These are phyloP conservation scores for Erodium trifolium DNA, from an alignment of 441 rosid species.

Conservation along the genomic window DNA sequence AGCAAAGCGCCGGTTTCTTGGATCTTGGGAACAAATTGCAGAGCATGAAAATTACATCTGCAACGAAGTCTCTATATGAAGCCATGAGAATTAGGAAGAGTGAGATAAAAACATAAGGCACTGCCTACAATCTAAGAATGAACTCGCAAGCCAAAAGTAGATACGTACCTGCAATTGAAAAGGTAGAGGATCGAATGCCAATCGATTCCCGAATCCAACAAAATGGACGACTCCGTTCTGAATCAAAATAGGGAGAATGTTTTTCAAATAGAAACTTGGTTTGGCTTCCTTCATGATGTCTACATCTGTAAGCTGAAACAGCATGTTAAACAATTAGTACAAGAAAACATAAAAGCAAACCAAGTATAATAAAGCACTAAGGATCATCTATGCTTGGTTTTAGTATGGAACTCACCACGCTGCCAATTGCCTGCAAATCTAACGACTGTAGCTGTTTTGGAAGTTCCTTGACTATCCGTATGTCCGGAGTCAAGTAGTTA, in stretches of 20 bases:
- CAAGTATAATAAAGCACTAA: too few relatives aligned
- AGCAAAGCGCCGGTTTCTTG: slow-evolving; percentile 80
- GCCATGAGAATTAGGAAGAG: slow-evolving; percentile 34
- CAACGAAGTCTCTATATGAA: slow-evolving; percentile 90
- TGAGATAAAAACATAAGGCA: neutral
- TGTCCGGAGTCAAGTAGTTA: slow-evolving; percentile 65
- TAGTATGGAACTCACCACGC: slow-evolving; percentile 55
- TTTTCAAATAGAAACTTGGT: slow-evolving; percentile 72
- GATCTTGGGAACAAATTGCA: slow-evolving; percentile 67
- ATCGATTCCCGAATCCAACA: slow-evolving; percentile 85
- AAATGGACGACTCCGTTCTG: slow-evolving; percentile 78
- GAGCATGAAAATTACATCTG: slow-evolving; percentile 92
- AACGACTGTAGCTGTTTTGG: slow-evolving; percentile 71
- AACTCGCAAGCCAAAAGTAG: neutral
- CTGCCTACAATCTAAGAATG: too few relatives aligned
- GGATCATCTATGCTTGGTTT: neutral
- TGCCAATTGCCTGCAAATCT: slow-evolving; percentile 84
- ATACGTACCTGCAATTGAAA: slow-evolving; percentile 72
- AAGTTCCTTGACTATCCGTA: slow-evolving; percentile 72
- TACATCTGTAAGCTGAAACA: slow-evolving; percentile 59
- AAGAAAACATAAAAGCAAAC: neutral
- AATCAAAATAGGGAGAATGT: slow-evolving; percentile 70
- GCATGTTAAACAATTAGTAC: slow-evolving; percentile 20
- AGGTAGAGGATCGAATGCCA: slow-evolving; percentile 92
- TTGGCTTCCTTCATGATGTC: slow-evolving; percentile 78